These are phyloP conservation scores for Celoporthe dispersa DNA, from an alignment of 2,329 filamentous ascomycete species.

Conservation along the genomic window DNA sequence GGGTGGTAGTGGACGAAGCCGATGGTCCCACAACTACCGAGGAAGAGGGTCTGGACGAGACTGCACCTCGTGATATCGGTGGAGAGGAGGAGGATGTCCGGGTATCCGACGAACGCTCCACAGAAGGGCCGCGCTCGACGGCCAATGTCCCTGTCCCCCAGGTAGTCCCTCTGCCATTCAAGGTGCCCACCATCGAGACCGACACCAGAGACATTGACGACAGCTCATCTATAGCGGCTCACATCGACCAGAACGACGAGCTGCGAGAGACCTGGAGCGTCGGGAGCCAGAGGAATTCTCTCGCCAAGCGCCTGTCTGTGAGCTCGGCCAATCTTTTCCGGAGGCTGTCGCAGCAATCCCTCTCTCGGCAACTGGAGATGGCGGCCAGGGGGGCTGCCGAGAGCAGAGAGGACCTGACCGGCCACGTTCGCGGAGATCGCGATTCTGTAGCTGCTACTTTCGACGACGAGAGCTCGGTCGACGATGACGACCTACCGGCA, in stretches of 20 bases:
- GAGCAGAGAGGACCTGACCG: constrained; percentile 51
- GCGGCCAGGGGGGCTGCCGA: constrained; percentile 35
- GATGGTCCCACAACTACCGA: constrained; percentile 36
- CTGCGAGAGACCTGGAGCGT: constrained; percentile 32
- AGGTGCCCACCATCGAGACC: constrained; percentile 50
- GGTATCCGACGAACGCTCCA: constrained; percentile 35
- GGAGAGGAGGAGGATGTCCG: constrained; percentile 39
- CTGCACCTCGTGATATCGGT: constrained; percentile 33
- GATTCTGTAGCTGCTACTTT: constrained; percentile 63
- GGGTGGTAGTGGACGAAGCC: constrained; percentile 55
- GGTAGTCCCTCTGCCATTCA: constrained; percentile 70
- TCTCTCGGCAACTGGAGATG: constrained; percentile 32
- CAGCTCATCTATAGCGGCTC: constrained; percentile 71
- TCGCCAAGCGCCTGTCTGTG: constrained; percentile 54
- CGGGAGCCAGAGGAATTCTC: constrained; percentile 42
- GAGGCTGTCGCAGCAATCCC: constrained; percentile 46
- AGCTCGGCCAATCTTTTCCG: constrained; percentile 51
- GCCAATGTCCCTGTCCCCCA: constrained; percentile 52
- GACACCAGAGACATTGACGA: constrained; percentile 49
- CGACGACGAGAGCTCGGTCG: constrained; percentile 55
- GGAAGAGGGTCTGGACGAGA: constrained; percentile 38
- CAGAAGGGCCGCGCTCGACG: constrained; percentile 35
- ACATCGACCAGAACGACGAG: constrained; percentile 65
- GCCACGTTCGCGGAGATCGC: constrained; percentile 45
- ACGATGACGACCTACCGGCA: constrained; percentile 40